Base-by-base conservation (phyloP, 805 yeast species). In the Yarrowia sp. region DNA sequence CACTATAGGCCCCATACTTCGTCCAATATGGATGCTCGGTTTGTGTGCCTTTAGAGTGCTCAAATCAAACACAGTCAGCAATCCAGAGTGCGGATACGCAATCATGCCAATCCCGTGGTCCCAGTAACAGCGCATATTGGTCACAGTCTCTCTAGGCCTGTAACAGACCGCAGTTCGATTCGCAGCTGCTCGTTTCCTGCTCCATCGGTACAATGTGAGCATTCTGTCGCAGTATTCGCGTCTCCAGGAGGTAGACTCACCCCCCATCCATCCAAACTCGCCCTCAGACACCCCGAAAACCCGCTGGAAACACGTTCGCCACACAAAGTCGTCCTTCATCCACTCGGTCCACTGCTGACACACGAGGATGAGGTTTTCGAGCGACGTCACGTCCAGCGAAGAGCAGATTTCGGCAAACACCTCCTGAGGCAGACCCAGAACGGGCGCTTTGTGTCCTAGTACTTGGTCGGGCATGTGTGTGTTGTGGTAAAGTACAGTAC, bases 261-360 rank as follows among this genome's bases (percentile, higher is more conserved):
- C 67, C 9, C 56, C 67, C 67, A 63, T 63, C 67, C 67, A 63
- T 11, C 67, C 67, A 59, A 59, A 59, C 41, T 59, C 52, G 46
- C 67, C 55, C 32, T 63, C 56, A 1, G 55, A 40, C 12, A 49
- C 56, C 1, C 67, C 67, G 38, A 63, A 63, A 38, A 49, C 67
- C 40, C 56, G 55, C 48, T 48, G 56, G 56, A 63, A 63, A 48
- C 67, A 63, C 26, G 67, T 63, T 41, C 67, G 67, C 67, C 67
- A 63, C 45, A 63, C 67, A 49, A 63, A 63, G 16, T 63, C 67
- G 36, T 49, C 67, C 55, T 48, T 48, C 55, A 63, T 48, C 67
- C 67, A 63, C 15, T 48, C 56, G 22, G 55, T 63, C 67, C 67
- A 63, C 40, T 63, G 55, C 26, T 63, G 43, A 40, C 67, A 63